Evolutionary conservation across 345 rosid genomes (phyloP).

Genomic region (Excoecaria agallocha): DNA sequence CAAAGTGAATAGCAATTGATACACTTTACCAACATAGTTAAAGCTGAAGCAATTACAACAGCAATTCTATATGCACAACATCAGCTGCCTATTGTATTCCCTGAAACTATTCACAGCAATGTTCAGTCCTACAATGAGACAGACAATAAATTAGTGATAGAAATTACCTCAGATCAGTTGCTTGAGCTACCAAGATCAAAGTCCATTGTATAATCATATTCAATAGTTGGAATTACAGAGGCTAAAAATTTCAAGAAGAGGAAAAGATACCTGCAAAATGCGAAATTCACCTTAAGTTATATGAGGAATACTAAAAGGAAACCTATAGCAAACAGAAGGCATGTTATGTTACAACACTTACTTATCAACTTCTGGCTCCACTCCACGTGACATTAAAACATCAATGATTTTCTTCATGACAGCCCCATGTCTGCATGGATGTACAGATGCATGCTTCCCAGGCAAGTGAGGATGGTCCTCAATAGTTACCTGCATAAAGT

Average conservation of each 20-base stretch:
- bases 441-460: slow-evolving; percentile 98
- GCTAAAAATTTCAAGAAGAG: slow-evolving; percentile 90
- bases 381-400: slow-evolving; percentile 90
- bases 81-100: not conserved
- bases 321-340: not conserved
- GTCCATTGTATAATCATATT: slow-evolving; percentile 93
- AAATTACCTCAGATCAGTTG: slow-evolving; percentile 37
- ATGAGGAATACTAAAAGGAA: not conserved
- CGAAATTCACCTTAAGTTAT: not conserved
- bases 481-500: slow-evolving; percentile 69
- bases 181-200: slow-evolving; percentile 92
- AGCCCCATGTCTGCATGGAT: slow-evolving; percentile 98
- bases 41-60: not conserved
- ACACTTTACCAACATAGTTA: not conserved
- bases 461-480: slow-evolving; percentile 98
- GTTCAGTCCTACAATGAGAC: not conserved
- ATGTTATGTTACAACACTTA: slow-evolving; percentile 21
- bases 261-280: slow-evolving; percentile 70
- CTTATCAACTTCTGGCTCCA: slow-evolving; percentile 99
- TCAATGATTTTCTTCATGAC: slow-evolving; percentile 99
- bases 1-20: not conserved
- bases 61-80: no score
- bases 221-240: slow-evolving; percentile 91
- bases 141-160: not conserved
- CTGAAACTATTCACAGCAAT: not conserved